Conservation (phyloP, 192 early-diverging fungal genomes). For the Backusella morwellensis region DNA sequence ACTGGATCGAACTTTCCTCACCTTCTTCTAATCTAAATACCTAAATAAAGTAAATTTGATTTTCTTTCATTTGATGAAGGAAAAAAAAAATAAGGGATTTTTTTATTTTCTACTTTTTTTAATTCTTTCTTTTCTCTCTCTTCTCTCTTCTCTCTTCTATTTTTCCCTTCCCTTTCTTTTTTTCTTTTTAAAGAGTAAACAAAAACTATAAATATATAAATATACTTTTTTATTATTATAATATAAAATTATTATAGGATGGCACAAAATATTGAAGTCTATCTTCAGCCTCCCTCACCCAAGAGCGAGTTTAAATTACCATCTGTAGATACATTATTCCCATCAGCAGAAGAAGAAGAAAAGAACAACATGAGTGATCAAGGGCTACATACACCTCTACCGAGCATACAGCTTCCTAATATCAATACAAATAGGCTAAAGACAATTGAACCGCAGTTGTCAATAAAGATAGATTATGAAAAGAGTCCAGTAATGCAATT, state of each 20-base stretch:
- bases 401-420: conserved; percentile 7
- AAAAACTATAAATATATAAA: not conserved
- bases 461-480: not conserved
- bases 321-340: conserved; percentile 5
- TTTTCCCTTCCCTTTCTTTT: not conserved
- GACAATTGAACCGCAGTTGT: conserved; percentile 10
- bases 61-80: not conserved
- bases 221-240: not conserved
- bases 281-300: conserved; percentile 8
- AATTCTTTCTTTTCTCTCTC: not conserved
- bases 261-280: conserved; percentile 8
- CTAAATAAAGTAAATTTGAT: conserved; percentile 13
- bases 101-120: not conserved
- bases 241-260: not conserved
- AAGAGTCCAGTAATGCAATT: conserved; percentile 4
- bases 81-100: not conserved
- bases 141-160: not conserved
- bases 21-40: conserved; percentile 9
- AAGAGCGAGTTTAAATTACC: conserved; percentile 7
- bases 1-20: conserved; percentile 4
- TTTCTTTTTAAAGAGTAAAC: not conserved
- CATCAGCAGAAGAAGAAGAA: not conserved
- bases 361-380: not conserved
- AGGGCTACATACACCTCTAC: not conserved
- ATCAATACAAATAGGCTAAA: not conserved